These are phyloP conservation scores for Pistacia integerrima DNA, from an alignment of 345 rosid genomes.

Conservation along the genomic window DNA sequence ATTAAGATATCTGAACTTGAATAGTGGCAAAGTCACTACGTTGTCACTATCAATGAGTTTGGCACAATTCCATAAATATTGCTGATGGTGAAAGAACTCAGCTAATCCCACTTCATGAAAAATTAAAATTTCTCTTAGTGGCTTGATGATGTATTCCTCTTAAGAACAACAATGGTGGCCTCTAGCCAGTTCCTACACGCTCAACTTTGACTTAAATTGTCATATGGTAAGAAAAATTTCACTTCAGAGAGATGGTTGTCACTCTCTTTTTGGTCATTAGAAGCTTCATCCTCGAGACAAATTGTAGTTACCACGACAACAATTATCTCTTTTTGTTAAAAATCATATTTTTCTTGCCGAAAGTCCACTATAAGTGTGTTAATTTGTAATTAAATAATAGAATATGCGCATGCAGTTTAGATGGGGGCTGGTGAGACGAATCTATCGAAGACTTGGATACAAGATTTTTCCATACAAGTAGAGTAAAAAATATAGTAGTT, in stretches of 20 bases:
- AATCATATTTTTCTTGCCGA: conserved; percentile 20
- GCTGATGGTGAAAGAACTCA: conserved; percentile 23
- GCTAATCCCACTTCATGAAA: conserved; percentile 27
- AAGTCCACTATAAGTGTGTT: conserved; percentile 14
- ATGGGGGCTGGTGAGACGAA: conserved; percentile 34
- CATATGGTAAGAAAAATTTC: conserved; percentile 26
- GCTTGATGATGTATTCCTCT: conserved; percentile 32
- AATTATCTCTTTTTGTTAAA: conserved; percentile 1
- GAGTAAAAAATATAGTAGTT: neutral
- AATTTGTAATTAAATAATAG: conserved; percentile 21
- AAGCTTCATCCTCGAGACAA: conserved; percentile 12
- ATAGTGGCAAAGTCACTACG: conserved; percentile 37
- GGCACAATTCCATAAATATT: conserved; percentile 45
- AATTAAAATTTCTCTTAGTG: conserved; percentile 25
- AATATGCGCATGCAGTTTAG: conserved; percentile 19
- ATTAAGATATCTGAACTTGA: neutral
- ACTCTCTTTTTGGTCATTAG: conserved; percentile 3
- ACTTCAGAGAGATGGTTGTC: conserved; percentile 1
- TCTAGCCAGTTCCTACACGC: conserved; percentile 14
- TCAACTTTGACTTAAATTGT: conserved; percentile 36
- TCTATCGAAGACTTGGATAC: conserved; percentile 13
- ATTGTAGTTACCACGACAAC: neutral
- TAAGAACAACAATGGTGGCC: conserved; percentile 11
- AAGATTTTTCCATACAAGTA: conserved; percentile 13
- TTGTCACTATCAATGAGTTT: conserved; percentile 40